Percentiles rank a stretch among this genome's conserved stretches.
Conservation (phyloP, 257 asterid genomes). For the Phtheirospermum japonicum region DNA sequence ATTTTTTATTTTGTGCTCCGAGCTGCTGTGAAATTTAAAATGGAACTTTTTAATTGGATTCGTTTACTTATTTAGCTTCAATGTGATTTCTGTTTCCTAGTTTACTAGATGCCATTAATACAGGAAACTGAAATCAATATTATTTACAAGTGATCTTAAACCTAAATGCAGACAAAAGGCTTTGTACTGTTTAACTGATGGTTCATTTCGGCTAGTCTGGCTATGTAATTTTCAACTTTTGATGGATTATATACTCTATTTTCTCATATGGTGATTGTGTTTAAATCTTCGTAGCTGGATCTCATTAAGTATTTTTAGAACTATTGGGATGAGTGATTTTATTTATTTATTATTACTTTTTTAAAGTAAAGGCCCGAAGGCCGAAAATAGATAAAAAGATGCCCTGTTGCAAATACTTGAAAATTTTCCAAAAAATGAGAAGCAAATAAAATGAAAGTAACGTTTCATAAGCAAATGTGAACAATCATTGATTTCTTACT, state of each 20-base stretch:
- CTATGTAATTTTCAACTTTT: background rate
- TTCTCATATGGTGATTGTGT: background rate
- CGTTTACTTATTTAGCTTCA: conserved; percentile 1
- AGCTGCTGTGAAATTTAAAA: conserved; percentile 13
- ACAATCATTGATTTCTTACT: no score
- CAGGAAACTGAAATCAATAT: conserved; percentile 12
- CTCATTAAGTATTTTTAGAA: background rate
- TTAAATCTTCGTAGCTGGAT: background rate
- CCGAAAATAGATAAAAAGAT: no score
- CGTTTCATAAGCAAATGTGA: background rate
- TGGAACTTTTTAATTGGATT: conserved; percentile 1
- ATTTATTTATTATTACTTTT: background rate
- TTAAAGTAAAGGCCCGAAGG: no score
- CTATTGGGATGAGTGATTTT: background rate
- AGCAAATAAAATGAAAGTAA: no score
- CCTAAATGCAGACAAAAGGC: background rate
- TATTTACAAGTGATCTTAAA: background rate
- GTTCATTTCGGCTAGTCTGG: background rate
- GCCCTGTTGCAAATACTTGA: no score
- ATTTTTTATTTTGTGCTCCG: conserved; percentile 21
- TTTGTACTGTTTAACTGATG: background rate
- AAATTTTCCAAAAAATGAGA: no score
- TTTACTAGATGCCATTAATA: conserved; percentile 4
- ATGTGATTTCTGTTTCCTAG: conserved; percentile 8
- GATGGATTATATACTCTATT: background rate